Evolutionary conservation across 2,329 filamentous ascomycete species (phyloP).

Genomic region (Coniochaeta ligniaria): DNA sequence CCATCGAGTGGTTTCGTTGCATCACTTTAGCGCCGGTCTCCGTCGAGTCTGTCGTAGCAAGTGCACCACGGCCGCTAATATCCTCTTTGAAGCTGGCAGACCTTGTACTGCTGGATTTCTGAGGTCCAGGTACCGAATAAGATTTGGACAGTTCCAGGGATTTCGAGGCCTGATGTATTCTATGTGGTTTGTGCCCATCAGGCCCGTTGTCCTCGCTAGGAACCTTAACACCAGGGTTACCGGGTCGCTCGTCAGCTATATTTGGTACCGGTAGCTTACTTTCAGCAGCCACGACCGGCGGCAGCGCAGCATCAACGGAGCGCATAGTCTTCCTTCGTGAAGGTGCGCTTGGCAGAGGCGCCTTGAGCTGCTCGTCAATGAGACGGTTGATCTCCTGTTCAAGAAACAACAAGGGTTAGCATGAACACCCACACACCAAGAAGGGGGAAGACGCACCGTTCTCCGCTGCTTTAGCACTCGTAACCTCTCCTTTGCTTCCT

Average conservation of each 20-base stretch:
- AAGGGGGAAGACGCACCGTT: conserved; percentile 13
- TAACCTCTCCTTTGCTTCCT: conserved; percentile 24
- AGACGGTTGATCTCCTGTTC: conserved; percentile 32
- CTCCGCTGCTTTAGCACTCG: conserved; percentile 25
- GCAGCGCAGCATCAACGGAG: conserved; percentile 2
- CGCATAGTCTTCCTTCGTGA: conserved; percentile 13
- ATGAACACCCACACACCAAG: too few relatives aligned
- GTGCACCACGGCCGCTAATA: background rate
- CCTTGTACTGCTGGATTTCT: background rate
- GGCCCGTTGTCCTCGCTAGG: conserved; percentile 3
- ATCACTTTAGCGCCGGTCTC: background rate
- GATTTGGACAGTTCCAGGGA: background rate
- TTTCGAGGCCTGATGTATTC: background rate
- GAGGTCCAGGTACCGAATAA: background rate
- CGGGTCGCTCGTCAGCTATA: background rate
- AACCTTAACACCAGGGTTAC: conserved; percentile 10
- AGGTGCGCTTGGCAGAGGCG: conserved; percentile 21
- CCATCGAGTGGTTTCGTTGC: background rate
- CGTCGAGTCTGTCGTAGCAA: background rate
- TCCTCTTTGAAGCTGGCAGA: background rate
- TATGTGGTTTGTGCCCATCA: too few relatives aligned
- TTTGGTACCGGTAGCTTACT: conserved; percentile 8
- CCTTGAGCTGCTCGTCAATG: conserved; percentile 32
- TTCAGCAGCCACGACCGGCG: conserved; percentile 5
- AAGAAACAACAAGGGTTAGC: conserved; percentile 1